Evolutionary conservation across 305 asterid species (phyloP), one percentile per base, ranked within the genome.

Genomic region (Withania somnifera): DNA sequence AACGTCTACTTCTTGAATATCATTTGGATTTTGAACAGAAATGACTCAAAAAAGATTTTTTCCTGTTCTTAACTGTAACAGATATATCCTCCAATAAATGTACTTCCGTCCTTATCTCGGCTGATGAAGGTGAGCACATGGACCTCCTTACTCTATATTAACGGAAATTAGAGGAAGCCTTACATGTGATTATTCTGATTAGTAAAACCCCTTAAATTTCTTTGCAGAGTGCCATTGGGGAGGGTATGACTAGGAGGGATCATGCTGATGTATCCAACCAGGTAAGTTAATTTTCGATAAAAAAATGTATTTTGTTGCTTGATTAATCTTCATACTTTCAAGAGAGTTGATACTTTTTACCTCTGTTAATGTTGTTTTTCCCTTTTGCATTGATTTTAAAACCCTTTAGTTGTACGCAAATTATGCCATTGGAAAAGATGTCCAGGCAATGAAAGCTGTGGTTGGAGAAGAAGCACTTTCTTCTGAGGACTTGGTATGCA

Each of bases 381-480:
- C 79, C 40, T 73, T 36, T 45, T 78, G 28, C 68, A 20, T 85
- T 45, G 10, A 1, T 14, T 2, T 69, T 14, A 69, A 42, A 69
- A 69, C 20, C 54, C 36, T 60, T 84, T 87, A 95, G 99, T 89
- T 95, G n/a, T 95, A 95, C 30, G 99, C 99, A 76, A 95, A 95
- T 88, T 95, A 95, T 86, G 99, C 99, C 87, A 95, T 95, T 75
- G 99, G 99, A 68, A 95, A 95, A 89, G 99, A 95, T 88, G 99
- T 95, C 81, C 99, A 95, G 89, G 98, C 99, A 82, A 95, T 95
- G 99, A 95, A 95, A 90, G 99, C 99, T 78, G 99, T 95, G 86
- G 99, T 95, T 24, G 99, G 99, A 90, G 99, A 95, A 88, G 99
- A 95, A 93, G 99, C 99, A 28, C 98, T 95, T 84, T 95, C 99